A percentile compares a stretch with the other conserved stretches of the same genome.
Evolutionary conservation across 768 basidiomycete species (phyloP).

Genomic region (Dioszegia aurantiaca): DNA sequence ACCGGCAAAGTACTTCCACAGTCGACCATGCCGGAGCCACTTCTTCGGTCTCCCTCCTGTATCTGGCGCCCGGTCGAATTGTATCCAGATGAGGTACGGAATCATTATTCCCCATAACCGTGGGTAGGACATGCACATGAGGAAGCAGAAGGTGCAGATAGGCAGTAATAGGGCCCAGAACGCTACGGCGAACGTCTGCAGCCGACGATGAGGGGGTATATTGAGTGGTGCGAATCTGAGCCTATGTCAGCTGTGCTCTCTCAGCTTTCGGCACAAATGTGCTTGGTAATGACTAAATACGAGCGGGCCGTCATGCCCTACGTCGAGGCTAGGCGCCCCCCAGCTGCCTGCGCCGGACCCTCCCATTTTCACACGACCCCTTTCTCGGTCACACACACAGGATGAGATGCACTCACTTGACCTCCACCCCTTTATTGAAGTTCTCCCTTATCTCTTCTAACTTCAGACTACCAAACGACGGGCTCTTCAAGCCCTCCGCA

Average conservation of each 20-base stretch:
- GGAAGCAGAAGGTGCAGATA: conserved; percentile 64
- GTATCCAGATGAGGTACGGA: conserved; percentile 74
- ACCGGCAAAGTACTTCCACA: conserved; percentile 89
- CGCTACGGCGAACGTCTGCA: conserved; percentile 87
- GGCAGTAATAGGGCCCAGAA: conserved; percentile 80
- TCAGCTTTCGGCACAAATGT: too few species aligned
- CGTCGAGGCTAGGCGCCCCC: too few species aligned
- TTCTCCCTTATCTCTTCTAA: conserved; percentile 38
- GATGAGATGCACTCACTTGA: conserved; percentile 30
- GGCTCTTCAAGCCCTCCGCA: conserved; percentile 32
- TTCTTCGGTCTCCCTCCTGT: conserved; percentile 66
- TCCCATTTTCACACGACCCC: too few species aligned
- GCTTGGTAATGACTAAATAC: too few species aligned
- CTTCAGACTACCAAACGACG: conserved; percentile 30
- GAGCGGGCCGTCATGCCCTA: too few species aligned
- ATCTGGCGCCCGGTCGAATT: conserved; percentile 72
- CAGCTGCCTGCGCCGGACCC: too few species aligned
- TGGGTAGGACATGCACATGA: conserved; percentile 86
- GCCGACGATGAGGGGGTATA: conserved; percentile 76
- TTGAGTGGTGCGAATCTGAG: conserved; percentile 73
- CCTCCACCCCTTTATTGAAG: conserved; percentile 40
- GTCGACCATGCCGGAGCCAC: conserved; percentile 67
- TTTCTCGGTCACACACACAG: not conserved
- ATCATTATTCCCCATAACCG: conserved; percentile 79
- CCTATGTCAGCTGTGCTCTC: not conserved